Conservation (phyloP, 1,284 basidiomycete species). For the Filobasidium uniguttulatum region DNA sequence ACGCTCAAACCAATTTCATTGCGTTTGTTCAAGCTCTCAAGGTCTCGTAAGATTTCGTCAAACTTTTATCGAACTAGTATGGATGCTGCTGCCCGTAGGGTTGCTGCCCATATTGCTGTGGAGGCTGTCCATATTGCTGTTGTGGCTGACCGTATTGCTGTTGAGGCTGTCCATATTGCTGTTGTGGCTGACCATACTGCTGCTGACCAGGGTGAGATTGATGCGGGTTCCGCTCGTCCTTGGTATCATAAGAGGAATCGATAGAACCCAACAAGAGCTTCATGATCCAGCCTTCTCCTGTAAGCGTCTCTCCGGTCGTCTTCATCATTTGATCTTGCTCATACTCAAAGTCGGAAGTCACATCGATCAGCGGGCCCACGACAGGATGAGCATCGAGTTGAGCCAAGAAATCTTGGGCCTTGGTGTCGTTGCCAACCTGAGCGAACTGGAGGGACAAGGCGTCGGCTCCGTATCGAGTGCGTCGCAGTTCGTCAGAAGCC, state of each 20-base stretch:
- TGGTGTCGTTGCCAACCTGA: slow-evolving; percentile 36
- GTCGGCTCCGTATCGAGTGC: slow-evolving; percentile 14
- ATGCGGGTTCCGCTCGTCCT: slow-evolving; percentile 5
- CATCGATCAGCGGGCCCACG: slow-evolving; percentile 25
- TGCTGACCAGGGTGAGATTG: slow-evolving; percentile 9
- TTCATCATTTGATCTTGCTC: slow-evolving; percentile 11
- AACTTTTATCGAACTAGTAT: no score
- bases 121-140: no score
- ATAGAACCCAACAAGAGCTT: slow-evolving; percentile 7
- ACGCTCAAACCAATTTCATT: no score
- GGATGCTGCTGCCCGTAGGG: no score
- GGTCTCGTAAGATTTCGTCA: no score
- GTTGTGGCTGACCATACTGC: slow-evolving; percentile 25
- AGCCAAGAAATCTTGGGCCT: slow-evolving; percentile 37
- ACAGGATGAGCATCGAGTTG: slow-evolving; percentile 38
- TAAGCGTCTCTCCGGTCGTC: background rate
- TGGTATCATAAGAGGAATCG: slow-evolving; percentile 10
- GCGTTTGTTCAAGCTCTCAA: no score
- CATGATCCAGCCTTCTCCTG: background rate
- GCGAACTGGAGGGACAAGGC: slow-evolving; percentile 33
- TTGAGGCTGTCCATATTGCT: slow-evolving; percentile 17
- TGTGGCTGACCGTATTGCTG: no score
- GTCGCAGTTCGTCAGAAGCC: slow-evolving; percentile 6
- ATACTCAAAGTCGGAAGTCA: slow-evolving; percentile 14
- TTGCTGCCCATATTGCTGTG: no score